A percentile compares a stretch with the other conserved stretches of the same genome.
phyloP scores from a whole-genome alignment of 2,329 filamentous ascomycete species.

The Ustilaginoidea virens region DNA sequence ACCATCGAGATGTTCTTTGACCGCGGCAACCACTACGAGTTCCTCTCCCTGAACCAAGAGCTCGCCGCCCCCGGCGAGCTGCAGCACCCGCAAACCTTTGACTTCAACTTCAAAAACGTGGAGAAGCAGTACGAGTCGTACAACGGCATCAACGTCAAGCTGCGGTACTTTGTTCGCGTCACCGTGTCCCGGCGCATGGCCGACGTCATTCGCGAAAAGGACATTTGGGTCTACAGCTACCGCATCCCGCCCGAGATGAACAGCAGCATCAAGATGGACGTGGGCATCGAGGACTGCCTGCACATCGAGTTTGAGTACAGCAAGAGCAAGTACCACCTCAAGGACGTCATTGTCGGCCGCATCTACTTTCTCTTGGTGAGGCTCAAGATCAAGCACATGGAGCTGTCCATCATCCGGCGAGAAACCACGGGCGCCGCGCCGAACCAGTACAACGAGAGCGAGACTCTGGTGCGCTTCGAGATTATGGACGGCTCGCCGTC shows the following conservation, averaged over 20 bases:
- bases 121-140: conserved; percentile 99
- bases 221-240: conserved; percentile 99
- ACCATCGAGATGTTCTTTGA: conserved; percentile 99
- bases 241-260: conserved; percentile 96
- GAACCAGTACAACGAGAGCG: conserved; percentile 99
- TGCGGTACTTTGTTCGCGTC: conserved; percentile 95
- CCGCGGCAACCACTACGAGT: conserved; percentile 97
- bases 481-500: conserved; percentile 99
- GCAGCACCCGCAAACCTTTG: conserved; percentile 95
- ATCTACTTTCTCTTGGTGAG: conserved; percentile 97
- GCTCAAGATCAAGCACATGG: conserved; percentile 99
- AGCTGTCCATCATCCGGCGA: conserved; percentile 89
- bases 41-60: conserved; percentile 92
- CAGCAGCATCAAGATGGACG: conserved; percentile 99
- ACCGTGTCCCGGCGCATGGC: conserved; percentile 95
- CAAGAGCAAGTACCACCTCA: conserved; percentile 97
- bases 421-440: conserved; percentile 94
- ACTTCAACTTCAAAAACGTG: conserved; percentile 99
- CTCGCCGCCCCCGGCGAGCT: conserved; percentile 93
- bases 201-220: conserved; percentile 96
- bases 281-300: conserved; percentile 96
- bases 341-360: conserved; percentile 94
- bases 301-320: conserved; percentile 99
- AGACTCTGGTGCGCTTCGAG: conserved; percentile 95
- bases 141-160: conserved; percentile 98